Evolutionary conservation across 306 rosid genomes (phyloP), one percentile per base, ranked within the genome.

Genomic region (Medicago ruthenica): DNA sequence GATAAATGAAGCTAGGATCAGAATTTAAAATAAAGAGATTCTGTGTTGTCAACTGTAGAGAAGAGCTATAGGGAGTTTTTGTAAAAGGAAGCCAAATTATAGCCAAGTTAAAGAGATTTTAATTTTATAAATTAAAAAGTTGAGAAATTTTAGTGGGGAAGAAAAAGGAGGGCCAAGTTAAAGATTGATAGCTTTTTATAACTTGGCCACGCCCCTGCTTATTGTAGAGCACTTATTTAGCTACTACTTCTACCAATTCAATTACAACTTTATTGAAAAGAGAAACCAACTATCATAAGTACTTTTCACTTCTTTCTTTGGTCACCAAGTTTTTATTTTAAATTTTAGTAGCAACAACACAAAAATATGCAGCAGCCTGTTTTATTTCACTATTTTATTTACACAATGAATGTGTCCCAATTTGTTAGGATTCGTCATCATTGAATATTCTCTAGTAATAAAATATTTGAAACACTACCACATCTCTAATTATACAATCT

Each of bases 151-250:
- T 39, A 65, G 71, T 65, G 71, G 71, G 51, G 6, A 6, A 65
- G 34, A 20, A 17, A 65, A 65, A n/a, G 44, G 67, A 61, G 67
- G 67, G 5, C 22, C 67, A 61, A 14, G 44, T 66, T 41, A 42
- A 55, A 61, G 67, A 16, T 61, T 61, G 67, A 9, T 34, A 61
- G 13, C 67, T 61, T 61, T 61, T 61, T 20, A 20, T 61, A 67
- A 20, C 17, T 42, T 6, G 9, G 40, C 55, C 36, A 31, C 59
- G 27, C 44, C 61, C 62, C 47, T 51, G 31, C 27, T 22, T 48
- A 67, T 67, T 70, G 60, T 67, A 34, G 13, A 82, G 85, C 85
- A 82, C 82, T 82, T 82, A 71, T 69, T 73, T 53, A 17, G 75
- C 79, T 73, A 24, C 62, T 67, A 59, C 80, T 24, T 36, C 14